Conservation (phyloP, 2,329 filamentous ascomycete species). For the Seiridium cupressi region DNA sequence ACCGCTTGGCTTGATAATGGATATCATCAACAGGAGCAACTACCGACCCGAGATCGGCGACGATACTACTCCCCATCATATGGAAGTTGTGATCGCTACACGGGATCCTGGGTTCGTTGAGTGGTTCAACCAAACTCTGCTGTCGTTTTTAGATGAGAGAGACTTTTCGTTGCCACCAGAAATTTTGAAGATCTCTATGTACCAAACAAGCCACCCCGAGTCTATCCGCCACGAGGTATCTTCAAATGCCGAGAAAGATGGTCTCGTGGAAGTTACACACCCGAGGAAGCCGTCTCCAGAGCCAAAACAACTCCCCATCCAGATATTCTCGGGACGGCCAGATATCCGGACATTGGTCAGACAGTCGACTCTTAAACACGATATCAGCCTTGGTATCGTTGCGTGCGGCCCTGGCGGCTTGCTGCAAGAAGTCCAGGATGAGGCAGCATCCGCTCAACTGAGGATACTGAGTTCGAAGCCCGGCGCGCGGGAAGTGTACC, state of each 20-base stretch:
- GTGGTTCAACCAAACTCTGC: slow-evolving; percentile 15
- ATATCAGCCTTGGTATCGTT: slow-evolving; percentile 20
- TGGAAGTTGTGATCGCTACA: slow-evolving; percentile 26
- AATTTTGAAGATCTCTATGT: slow-evolving; percentile 18
- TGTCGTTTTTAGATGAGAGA: slow-evolving; percentile 19
- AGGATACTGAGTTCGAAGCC: slow-evolving; percentile 18
- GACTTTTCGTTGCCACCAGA: slow-evolving; percentile 13
- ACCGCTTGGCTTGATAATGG: slow-evolving; percentile 46
- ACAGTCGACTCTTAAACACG: slow-evolving; percentile 16
- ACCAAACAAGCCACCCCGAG: slow-evolving; percentile 16
- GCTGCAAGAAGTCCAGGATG: slow-evolving; percentile 19
- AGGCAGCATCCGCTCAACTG: slow-evolving; percentile 24
- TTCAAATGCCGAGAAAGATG: not conserved
- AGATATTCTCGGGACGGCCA: slow-evolving; percentile 16
- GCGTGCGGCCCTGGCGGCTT: slow-evolving; percentile 23
- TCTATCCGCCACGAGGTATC: not conserved
- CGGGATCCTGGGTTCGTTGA: slow-evolving; percentile 12
- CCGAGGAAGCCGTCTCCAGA: not conserved
- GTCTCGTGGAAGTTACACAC: too few relatives aligned
- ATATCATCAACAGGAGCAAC: slow-evolving; percentile 22
- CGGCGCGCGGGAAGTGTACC: slow-evolving; percentile 23
- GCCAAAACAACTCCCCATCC: slow-evolving; percentile 8
- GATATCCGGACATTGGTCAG: slow-evolving; percentile 17
- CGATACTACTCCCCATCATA: slow-evolving; percentile 7
- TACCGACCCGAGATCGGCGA: slow-evolving; percentile 6